Evolutionary conservation across 805 yeast genomes (phyloP).

Genomic region (Saccharomycopsis oosterbeekiorum): DNA sequence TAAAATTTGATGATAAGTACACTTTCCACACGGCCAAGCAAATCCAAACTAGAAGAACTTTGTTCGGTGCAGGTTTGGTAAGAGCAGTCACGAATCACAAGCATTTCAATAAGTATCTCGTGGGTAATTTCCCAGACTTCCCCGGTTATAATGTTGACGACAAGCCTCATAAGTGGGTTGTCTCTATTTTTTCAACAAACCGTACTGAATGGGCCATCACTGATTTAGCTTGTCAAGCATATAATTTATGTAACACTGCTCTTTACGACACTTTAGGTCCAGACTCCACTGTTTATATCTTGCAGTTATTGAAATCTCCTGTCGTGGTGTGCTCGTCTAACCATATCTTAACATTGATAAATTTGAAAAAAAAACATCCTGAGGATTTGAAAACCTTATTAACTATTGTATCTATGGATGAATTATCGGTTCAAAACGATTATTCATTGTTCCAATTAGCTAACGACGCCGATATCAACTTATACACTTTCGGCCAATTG

Average conservation of each 20-base stretch:
- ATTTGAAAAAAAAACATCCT: slow-evolving; percentile 29
- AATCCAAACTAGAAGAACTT: slow-evolving; percentile 26
- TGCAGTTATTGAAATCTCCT: slow-evolving; percentile 43
- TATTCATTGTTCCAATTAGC: slow-evolving; percentile 4
- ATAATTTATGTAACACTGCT: slow-evolving; percentile 35
- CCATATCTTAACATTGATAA: slow-evolving; percentile 32
- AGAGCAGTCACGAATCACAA: slow-evolving; percentile 21
- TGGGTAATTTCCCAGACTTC: slow-evolving; percentile 19
- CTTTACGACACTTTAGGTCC: slow-evolving; percentile 38
- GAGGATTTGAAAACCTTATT: slow-evolving; percentile 13
- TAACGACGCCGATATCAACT: slow-evolving; percentile 22
- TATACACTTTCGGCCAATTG: slow-evolving; percentile 27
- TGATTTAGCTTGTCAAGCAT: slow-evolving; percentile 47
- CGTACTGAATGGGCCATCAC: slow-evolving; percentile 48
- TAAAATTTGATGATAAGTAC: slow-evolving; percentile 21
- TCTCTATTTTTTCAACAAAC: slow-evolving; percentile 40
- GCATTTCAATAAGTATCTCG: slow-evolving; percentile 15
- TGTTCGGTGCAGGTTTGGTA: slow-evolving; percentile 34
- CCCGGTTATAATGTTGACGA: slow-evolving; percentile 20
- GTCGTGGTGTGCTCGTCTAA: slow-evolving; percentile 37
- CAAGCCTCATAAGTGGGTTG: slow-evolving; percentile 28
- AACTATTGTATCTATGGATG: slow-evolving; percentile 19
- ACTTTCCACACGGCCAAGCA: slow-evolving; percentile 24
- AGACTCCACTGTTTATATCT: slow-evolving; percentile 41
- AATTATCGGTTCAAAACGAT: slow-evolving; percentile 3